phyloP scores from a whole-genome alignment of 495 filamentous ascomycete species.

The Penicillium odoratum region DNA sequence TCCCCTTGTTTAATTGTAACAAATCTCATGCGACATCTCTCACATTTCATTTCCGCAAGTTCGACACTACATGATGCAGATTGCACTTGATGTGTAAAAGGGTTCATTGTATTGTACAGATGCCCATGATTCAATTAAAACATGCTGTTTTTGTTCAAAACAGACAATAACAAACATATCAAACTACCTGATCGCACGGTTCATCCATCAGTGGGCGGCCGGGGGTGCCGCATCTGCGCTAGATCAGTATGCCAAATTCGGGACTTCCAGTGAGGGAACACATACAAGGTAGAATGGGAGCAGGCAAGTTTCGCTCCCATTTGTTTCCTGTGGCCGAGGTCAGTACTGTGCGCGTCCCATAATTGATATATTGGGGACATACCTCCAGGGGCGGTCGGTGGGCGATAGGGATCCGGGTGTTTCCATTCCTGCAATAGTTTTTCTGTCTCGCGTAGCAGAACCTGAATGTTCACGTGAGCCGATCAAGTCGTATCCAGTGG shows the following conservation, averaged over 20 bases:
- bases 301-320: conserved; percentile 90
- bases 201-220: conserved; percentile 18
- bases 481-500: not conserved
- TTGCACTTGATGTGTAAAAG: not conserved
- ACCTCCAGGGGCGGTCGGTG: conserved; percentile 94
- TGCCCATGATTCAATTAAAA: not conserved
- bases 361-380: conserved; percentile 28
- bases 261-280: conserved; percentile 12
- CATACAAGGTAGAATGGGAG: conserved; percentile 77
- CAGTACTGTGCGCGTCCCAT: conserved; percentile 8
- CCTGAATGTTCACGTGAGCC: conserved; percentile 47
- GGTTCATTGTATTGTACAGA: not conserved
- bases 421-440: conserved; percentile 89
- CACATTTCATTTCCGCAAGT: no score
- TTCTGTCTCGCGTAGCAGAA: conserved; percentile 82
- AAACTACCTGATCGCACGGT: not conserved
- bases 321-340: conserved; percentile 70
- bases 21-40: not conserved
- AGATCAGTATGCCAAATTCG: conserved; percentile 11
- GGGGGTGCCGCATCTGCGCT: conserved; percentile 21
- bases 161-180: not conserved
- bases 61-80: no score
- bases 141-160: not conserved
- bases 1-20: not conserved
- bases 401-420: conserved; percentile 89